Base-by-base conservation (phyloP, 75 land plant genomes). In the Cunninghamia lanceolata region DNA sequence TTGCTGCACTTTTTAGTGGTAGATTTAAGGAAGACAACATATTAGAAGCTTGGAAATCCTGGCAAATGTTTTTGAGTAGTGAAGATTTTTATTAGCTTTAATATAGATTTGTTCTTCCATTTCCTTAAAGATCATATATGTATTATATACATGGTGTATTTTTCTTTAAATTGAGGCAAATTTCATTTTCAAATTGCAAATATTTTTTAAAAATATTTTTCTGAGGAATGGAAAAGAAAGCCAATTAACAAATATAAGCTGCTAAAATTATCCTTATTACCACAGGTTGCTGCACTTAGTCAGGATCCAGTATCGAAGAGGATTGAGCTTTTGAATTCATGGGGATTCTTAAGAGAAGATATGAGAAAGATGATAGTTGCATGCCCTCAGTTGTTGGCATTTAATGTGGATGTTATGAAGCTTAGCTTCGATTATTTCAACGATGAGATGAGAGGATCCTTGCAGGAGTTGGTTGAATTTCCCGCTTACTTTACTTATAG, bases 401-500 rank as follows among this genome's bases (percentile, higher is more conserved):
- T 96, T 85, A 95, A 94, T 87, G 77, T 94, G 32, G 92, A 92
- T 30, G 90, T 91, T 42, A 92, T 97, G 92, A 93, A 87, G 82
- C 82, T 87, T 14, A 94, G 90, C 86, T 91, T 96, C 76, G 93
- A 91, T 15, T 98, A 88, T 86, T 94, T 96, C 59, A 83, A 85
- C 43, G 82, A 35, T 28, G 89, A 90, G 46, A 97, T 97, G 98
- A 88, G 85, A 50, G 86, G 98, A 86, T 84, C 88, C 39, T 70
- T 93, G 82, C 92, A 94, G 35, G 99, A 98, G 30, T 82, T 96
- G 83, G 94, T 95, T 3, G 87, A 77, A 1, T 98, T 96, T 86
- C 99, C 99, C 32, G 92, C 95, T 45, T 98, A 90, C 90, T 96
- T 96, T 85, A 96, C 96, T 53, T 98, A 95, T 81, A 90, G 92